Evolutionary conservation across 176 grass and related monocot species (phyloP), one percentile per base, ranked within the genome.

Genomic region (Phoenix roebelenii): DNA sequence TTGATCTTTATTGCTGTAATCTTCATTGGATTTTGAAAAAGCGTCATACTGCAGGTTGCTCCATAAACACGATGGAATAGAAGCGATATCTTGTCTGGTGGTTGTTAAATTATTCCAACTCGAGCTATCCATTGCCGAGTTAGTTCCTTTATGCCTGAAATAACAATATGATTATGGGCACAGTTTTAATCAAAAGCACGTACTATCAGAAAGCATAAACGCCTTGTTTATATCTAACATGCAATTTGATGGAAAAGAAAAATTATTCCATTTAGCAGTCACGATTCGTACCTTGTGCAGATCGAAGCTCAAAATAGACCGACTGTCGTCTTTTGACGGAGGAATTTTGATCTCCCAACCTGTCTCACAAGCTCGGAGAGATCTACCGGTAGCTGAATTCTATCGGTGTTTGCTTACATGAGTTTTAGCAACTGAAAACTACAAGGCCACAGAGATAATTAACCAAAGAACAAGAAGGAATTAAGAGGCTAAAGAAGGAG

Each of bases 371-470:
- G 7, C 35, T 44, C 35, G 12, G 10, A 12, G 35, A 44, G 35
- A 44, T 12, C 35, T 9, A 44, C 35, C 35, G 10, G 35, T 44
- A 3, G 35, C 35, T 44, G 35, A 44, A 14, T 44, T 44, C 12
- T 14, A 44, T 2, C 1, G 35, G 35, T 32, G 24, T 49, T 55
- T 18, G 58, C 25, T 64, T 28, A 44, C 50, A 66, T 57, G 18
- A 28, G 65, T 25, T 61, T 57, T 70, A 20, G 23, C 25, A 77
- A 50, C 18, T 0, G 52, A 77, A 69, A 59, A 54, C 56, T 44
- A n/a, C 30, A 64, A 64, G 48, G 4, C 50, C 61, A 22, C 12
- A 20, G 0, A 23, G 2, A 0, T 0, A 63, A 70, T 26, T 63
- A 65, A 54, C 23, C 48, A 61, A 28, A 55, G 19, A 23, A 58